A percentile compares a stretch with the other conserved stretches of the same genome.
Evolutionary conservation across 176 grass and related monocot species (phyloP).

Genomic region (Puccinellia tenuiflora): DNA sequence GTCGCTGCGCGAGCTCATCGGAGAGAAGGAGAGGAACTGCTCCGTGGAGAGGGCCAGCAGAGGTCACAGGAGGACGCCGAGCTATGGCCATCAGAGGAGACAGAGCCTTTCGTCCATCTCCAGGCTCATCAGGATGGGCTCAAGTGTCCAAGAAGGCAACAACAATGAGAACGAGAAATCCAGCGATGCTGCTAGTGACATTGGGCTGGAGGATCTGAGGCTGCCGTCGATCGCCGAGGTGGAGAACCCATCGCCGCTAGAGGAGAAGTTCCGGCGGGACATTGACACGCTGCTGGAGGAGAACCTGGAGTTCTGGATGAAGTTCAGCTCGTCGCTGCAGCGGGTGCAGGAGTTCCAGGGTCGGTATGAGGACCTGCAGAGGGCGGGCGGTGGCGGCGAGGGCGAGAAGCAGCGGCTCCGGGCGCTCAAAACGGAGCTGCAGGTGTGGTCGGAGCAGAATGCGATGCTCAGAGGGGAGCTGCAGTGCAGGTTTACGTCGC

Average conservation of each 20-base stretch:
- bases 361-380: constrained; percentile 36
- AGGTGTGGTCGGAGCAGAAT: constrained; percentile 92
- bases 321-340: constrained; percentile 75
- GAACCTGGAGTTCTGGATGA: constrained; percentile 92
- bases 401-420: constrained; percentile 48
- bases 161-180: background rate
- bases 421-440: constrained; percentile 78
- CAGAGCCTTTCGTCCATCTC: constrained; percentile 43
- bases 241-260: constrained; percentile 33
- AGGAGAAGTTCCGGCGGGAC: constrained; percentile 65
- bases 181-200: background rate
- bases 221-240: constrained; percentile 21
- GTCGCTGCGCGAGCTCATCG: constrained; percentile 39
- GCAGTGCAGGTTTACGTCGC: constrained; percentile 50
- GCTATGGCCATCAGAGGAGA: constrained; percentile 26
- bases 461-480: constrained; percentile 61
- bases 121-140: constrained; percentile 32
- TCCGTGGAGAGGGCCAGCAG: background rate
- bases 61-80: constrained; percentile 41
- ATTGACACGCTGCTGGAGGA: constrained; percentile 81
- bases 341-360: constrained; percentile 66
- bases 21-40: constrained; percentile 2
- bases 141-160: constrained; percentile 9
- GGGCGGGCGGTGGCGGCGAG: background rate
- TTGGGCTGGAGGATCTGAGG: constrained; percentile 31